Evolutionary conservation across 2,329 filamentous ascomycete genomes (phyloP), one percentile per base, ranked within the genome.

Genomic region (Dactylellina leptospora): DNA sequence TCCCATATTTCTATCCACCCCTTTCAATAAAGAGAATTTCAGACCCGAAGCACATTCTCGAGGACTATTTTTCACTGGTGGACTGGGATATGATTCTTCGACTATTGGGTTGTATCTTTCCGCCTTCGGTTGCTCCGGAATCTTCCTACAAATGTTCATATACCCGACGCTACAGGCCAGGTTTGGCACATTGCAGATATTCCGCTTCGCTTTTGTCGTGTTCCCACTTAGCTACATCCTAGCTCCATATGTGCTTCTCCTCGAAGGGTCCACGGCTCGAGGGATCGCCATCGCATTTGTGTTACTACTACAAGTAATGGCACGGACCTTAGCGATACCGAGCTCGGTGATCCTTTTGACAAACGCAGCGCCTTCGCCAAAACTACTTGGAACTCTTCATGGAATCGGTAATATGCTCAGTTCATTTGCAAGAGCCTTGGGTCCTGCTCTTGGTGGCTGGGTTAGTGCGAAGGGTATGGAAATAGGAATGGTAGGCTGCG

Each of bases 71-170:
- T 92, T 90, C 75, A 85, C 86, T 0, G 90, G 91, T 25, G 91
- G 91, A 1, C 82, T 95, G 0, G 90, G 90, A 11, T 84, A 95
- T 58, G 85, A 86, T 0, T 87, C 90, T 0, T 83, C 85, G 0
- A 85, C 86, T 1, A 89, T 95, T 25, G 91, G 91, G n/a, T 81
- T 91, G 36, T 90, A 90, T 3, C 91, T 93, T 81, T 88, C 91
- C 1, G 88, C 90, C 53, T 84, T 95, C 13, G 91, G 91, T 6
- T 80, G 86, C 48, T 87, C 93, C 40, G 91, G 91, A 16, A 88
- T 95, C 42, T 81, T 83, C 0, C 82, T 95, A 38, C 89, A 91
- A 78, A 84, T 91, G 30, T 83, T 90, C 50, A 80, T 91, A 6
- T 93, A 93, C 77, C 90, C 90, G 0, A 80, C 81, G 22, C 81